phyloP scores from a whole-genome alignment of 345 rosid genomes.

The Nasturtium officinale region DNA sequence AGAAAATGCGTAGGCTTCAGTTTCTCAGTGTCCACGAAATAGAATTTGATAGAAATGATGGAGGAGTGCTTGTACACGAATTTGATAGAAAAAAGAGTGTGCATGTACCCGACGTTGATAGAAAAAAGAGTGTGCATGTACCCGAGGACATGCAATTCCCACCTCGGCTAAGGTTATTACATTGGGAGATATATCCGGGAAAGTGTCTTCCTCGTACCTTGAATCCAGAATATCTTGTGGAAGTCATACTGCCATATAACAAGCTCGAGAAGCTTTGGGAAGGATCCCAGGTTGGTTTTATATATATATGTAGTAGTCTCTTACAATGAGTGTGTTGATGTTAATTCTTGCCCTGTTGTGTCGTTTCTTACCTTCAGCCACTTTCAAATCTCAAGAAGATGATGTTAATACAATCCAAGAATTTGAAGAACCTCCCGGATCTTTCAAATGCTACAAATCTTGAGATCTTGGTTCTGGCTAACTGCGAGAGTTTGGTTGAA shows the following conservation, averaged over 20 bases:
- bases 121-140: background rate
- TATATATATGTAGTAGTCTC: background rate
- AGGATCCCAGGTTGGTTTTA: slow-evolving; percentile 18
- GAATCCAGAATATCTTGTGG: background rate
- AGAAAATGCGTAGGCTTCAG: background rate
- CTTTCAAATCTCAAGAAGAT: slow-evolving; percentile 30
- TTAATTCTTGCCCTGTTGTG: background rate
- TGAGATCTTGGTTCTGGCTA: slow-evolving; percentile 1
- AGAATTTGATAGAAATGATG: background rate
- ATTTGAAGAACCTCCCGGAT: slow-evolving; percentile 33
- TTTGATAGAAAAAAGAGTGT: too few species aligned
- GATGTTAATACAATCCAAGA: background rate
- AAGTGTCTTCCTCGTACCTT: slow-evolving; percentile 22
- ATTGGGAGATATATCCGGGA: slow-evolving; percentile 31
- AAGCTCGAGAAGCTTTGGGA: slow-evolving; percentile 22
- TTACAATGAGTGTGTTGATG: background rate
- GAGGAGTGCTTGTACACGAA: background rate
- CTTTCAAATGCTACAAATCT: slow-evolving; percentile 37
- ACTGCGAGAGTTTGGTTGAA: slow-evolving; percentile 35
- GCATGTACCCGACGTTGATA: too few species aligned
- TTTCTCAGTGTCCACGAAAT: background rate
- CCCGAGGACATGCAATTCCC: slow-evolving; percentile 14
- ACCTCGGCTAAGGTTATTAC: slow-evolving; percentile 2
- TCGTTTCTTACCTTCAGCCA: background rate
- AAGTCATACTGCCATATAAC: background rate